Base-by-base conservation (phyloP, 2,329 filamentous ascomycete species). In the Helminthosporium solani region DNA sequence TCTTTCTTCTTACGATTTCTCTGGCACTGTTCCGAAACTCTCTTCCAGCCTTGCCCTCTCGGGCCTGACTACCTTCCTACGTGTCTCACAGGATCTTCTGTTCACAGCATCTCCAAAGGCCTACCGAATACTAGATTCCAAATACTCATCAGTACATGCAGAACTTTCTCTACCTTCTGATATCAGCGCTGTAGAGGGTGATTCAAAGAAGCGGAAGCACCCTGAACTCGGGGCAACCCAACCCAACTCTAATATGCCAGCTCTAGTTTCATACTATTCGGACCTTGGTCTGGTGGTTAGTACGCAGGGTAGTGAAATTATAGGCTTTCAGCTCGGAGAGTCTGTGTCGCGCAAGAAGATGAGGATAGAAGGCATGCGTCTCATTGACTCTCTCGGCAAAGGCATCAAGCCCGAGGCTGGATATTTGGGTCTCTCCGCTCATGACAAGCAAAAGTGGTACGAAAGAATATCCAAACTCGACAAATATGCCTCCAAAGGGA, bases 301-400 rank as follows among this genome's bases (percentile, higher is more conserved):
- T 2, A 70, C 90, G 6, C 70, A 78, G n/a, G 81, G 81, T 25
- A 78, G 80, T 34, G 77, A 82, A 35, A 72, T 92, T 25, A 74
- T 89, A 14, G 86, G 82, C 1, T 76, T 90, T 41, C 86, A 90
- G 42, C 58, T 76, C 14, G 63, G 60, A 31, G 60, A 57, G 7
- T 46, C 59, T 5, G 54, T 61, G 6, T 49, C 62, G 8, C 61
- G 64, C 6, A 75, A 73, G 50, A 63, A 69, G 20, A 52, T 57
- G n/a, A 71, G 64, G 53, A 56, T 58, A 3, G 56, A 65, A 31
- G 67, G 66, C 41, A 84, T 85, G 7, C 74, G 88, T 7, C 72
- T 91, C 20, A 85, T 88, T 27, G 86, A 91, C 61, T 86, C 87
- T 0, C 81, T 91, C 43, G 85, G 86, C 1, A 84, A 84, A 49